Evolutionary conservation across 129 eudicot species (phyloP).

Genomic region (Rutidosis leptorrhynchoides): DNA sequence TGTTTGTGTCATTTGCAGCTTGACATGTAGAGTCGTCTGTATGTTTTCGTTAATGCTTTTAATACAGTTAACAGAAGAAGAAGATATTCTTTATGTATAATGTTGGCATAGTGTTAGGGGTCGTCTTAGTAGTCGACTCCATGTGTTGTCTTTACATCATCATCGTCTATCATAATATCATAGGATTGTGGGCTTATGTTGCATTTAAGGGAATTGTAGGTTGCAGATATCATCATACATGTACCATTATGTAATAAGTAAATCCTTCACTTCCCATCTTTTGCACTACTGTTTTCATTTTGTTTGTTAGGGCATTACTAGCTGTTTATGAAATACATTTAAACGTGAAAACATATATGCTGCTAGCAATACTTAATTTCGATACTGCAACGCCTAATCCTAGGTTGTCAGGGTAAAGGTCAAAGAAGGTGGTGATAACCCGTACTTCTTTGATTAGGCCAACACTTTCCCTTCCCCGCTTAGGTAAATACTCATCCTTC

Average conservation of each 20-base stretch:
- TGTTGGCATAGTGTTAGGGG: constrained; percentile 43
- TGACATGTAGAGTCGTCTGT: constrained; percentile 37
- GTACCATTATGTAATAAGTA: constrained; percentile 47
- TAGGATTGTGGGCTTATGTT: constrained; percentile 32
- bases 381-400: too few species aligned
- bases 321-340: not conserved
- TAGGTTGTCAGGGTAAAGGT: too few species aligned
- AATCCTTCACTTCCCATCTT: constrained; percentile 38
- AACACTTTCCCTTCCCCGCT: too few species aligned
- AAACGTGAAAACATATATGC: not conserved
- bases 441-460: too few species aligned
- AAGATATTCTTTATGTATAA: constrained; percentile 41
- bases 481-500: too few species aligned
- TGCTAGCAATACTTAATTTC: not conserved
- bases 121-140: constrained; percentile 25
- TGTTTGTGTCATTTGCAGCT: constrained; percentile 14
- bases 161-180: too few species aligned
- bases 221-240: constrained; percentile 44
- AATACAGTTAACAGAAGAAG: constrained; percentile 37
- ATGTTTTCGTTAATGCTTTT: constrained; percentile 29
- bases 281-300: not conserved
- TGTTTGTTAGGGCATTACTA: not conserved
- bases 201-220: constrained; percentile 45
- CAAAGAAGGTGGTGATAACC: too few species aligned
- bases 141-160: constrained; percentile 28